Evolutionary conservation across 805 yeast species (phyloP).

Genomic region (Pichia membranifaciens): DNA sequence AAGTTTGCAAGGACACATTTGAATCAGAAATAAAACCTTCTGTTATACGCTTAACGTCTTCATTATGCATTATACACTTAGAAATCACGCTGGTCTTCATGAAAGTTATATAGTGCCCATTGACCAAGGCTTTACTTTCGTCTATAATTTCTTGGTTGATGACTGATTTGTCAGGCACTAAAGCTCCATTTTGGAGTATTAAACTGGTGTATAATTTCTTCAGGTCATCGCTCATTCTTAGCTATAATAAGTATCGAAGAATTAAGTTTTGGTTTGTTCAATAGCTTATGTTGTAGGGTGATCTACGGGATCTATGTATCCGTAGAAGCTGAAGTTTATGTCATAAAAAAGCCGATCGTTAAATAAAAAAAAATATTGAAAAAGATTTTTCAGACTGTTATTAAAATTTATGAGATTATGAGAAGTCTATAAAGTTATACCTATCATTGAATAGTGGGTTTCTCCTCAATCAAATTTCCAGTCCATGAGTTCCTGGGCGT

Average conservation of each 20-base stretch:
- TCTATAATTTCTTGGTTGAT: no score
- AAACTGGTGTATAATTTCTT: constrained; percentile 16
- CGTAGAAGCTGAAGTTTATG: no score
- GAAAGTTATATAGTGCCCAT: constrained; percentile 27
- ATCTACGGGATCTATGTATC: no score
- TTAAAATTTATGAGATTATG: not conserved
- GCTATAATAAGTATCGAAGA: no score
- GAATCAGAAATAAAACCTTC: not conserved
- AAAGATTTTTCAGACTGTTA: not conserved
- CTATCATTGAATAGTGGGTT: not conserved
- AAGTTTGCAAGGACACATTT: not conserved
- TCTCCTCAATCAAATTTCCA: constrained; percentile 22
- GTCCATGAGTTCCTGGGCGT: constrained; percentile 32
- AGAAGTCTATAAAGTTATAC: not conserved
- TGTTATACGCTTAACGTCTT: constrained; percentile 3
- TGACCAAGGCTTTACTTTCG: constrained; percentile 10
- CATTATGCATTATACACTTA: constrained; percentile 16
- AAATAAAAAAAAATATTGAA: not conserved
- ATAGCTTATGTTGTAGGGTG: no score
- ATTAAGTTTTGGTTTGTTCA: no score
- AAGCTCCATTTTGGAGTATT: constrained; percentile 16
- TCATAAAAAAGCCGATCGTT: no score
- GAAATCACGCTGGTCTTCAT: constrained; percentile 10
- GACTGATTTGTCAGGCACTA: constrained; percentile 2
- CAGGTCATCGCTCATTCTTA: not conserved